phyloP scores from a whole-genome alignment of 768 basidiomycete species.

The Suillus weaverae region DNA sequence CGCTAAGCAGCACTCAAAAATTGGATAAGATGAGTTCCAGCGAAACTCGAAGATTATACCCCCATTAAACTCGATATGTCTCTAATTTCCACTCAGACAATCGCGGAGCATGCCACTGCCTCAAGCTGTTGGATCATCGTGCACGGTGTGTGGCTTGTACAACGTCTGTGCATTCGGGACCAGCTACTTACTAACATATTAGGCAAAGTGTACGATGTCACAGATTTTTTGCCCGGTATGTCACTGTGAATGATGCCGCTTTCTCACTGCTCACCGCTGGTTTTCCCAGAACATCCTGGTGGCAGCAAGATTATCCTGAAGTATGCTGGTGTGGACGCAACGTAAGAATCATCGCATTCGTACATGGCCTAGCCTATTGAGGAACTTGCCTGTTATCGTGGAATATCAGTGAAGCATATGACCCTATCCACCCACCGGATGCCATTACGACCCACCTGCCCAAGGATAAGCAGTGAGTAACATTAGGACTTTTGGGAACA shows the following conservation, averaged over 20 bases:
- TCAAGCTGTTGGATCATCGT: conserved; percentile 84
- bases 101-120: conserved; percentile 55
- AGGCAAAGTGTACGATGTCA: conserved; percentile 80
- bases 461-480: conserved; percentile 76
- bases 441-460: conserved; percentile 76
- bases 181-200: conserved; percentile 5
- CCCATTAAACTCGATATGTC: conserved; percentile 16
- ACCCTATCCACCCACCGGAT: conserved; percentile 86
- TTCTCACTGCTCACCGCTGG: background rate
- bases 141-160: conserved; percentile 50
- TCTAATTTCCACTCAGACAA: conserved; percentile 20
- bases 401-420: conserved; percentile 65
- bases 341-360: conserved; percentile 44
- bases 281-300: conserved; percentile 62
- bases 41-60: background rate
- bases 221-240: conserved; percentile 71
- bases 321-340: conserved; percentile 89
- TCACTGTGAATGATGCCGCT: background rate
- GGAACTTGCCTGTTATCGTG: conserved; percentile 7
- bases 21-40: background rate
- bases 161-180: background rate
- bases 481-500: background rate
- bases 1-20: conserved; percentile 17
- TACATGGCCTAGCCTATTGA: background rate
- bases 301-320: conserved; percentile 85